Evolutionary conservation across 2,329 filamentous ascomycete species (phyloP).

Genomic region (Ophiostoma fasciatum): DNA sequence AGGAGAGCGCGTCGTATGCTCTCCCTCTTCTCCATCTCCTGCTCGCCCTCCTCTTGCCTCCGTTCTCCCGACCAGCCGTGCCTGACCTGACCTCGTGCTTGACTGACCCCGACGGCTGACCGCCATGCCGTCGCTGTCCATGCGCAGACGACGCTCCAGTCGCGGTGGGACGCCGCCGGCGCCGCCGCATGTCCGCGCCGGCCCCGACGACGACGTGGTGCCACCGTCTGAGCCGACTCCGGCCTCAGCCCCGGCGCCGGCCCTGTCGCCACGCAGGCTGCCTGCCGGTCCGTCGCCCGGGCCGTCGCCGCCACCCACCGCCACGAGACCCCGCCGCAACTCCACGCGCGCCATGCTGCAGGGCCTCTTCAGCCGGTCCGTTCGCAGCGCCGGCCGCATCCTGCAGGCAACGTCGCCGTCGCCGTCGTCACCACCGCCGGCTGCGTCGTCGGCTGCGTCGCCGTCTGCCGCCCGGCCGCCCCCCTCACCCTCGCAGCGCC

Average conservation of each 20-base stretch:
- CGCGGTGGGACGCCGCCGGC: slow-evolving; percentile 10
- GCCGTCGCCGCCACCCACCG: neutral
- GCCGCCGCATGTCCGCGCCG: slow-evolving; percentile 1
- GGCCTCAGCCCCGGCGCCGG: neutral
- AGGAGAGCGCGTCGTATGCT: too few species aligned
- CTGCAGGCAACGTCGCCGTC: too few species aligned
- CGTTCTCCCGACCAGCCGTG: too few species aligned
- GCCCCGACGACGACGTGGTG: neutral
- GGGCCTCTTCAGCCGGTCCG: slow-evolving; percentile 15
- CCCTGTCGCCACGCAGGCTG: too few species aligned
- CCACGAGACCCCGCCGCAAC: slow-evolving; percentile 2
- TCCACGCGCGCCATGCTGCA: slow-evolving; percentile 18
- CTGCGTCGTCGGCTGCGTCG: too few species aligned
- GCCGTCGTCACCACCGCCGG: too few species aligned
- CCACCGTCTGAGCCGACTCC: neutral
- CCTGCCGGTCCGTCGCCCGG: too few species aligned
- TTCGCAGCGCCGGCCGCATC: slow-evolving; percentile 11
- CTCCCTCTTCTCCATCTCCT: too few species aligned
- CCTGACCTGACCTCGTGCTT: neutral
- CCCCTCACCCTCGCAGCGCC: too few species aligned
- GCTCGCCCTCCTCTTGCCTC: too few species aligned
- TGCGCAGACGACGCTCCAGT: slow-evolving; percentile 17
- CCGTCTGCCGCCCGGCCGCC: too few species aligned
- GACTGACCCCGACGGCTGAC: neutral
- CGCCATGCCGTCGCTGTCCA: slow-evolving; percentile 21